Evolutionary conservation across 1,284 basidiomycete genomes (phyloP).

Genomic region (Filobasidium uniguttulatum): DNA sequence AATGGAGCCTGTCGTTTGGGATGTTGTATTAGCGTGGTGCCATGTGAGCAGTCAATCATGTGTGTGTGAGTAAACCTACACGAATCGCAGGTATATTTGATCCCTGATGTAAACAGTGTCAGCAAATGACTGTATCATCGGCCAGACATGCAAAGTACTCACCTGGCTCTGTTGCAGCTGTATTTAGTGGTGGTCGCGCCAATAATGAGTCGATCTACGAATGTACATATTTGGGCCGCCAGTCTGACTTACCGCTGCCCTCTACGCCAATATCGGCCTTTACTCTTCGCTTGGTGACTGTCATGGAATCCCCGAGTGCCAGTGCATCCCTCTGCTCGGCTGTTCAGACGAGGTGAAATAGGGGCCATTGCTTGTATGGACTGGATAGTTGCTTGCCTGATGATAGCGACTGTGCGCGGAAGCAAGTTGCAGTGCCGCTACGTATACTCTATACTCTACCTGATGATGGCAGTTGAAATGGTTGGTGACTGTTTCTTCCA

Average conservation of each 20-base stretch:
- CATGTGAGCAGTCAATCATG: neutral
- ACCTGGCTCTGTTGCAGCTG: constrained; percentile 27
- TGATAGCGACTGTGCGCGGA: no score
- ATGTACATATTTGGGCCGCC: neutral
- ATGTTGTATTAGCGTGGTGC: neutral
- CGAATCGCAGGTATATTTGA: constrained; percentile 37
- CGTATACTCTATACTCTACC: no score
- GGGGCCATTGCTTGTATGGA: no score
- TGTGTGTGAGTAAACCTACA: constrained; percentile 22
- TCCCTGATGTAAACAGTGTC: neutral
- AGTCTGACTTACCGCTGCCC: constrained; percentile 27
- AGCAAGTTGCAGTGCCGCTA: no score
- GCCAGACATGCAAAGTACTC: neutral
- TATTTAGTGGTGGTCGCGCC: no score
- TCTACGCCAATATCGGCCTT: constrained; percentile 28
- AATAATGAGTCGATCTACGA: neutral
- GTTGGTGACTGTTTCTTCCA: no score
- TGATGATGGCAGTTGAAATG: no score
- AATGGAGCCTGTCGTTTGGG: constrained; percentile 20
- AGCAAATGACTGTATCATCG: neutral
- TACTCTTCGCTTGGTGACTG: constrained; percentile 32
- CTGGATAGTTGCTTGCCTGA: no score
- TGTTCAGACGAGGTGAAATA: no score
- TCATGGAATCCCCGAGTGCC: no score
- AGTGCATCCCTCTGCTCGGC: no score